These are phyloP conservation scores for Capsicum rhomboideum DNA, from an alignment of 257 asterid species.

Conservation along the genomic window DNA sequence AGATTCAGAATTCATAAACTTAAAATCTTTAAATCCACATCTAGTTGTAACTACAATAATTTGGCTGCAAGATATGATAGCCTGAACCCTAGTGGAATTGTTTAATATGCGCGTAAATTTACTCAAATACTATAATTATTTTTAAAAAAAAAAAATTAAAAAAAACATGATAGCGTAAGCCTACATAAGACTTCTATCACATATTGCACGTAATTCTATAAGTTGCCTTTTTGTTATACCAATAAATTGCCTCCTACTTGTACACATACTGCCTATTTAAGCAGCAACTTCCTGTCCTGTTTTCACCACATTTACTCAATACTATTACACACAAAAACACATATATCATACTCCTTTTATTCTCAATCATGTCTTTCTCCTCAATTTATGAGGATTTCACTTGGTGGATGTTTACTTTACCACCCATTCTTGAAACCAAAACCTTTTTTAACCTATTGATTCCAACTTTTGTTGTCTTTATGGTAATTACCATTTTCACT, in stretches of 20 bases:
- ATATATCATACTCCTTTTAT: not conserved
- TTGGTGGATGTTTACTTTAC: conserved; percentile 37
- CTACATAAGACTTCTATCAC: not conserved
- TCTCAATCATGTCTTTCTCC: conserved; percentile 27
- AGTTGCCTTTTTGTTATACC: not conserved
- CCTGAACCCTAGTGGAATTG: no score
- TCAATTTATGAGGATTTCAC: conserved; percentile 20
- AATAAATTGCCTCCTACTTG: conserved; percentile 6
- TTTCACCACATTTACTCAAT: not conserved
- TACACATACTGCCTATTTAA: conserved; percentile 37
- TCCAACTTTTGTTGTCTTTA: not conserved
- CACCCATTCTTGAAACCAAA: conserved; percentile 29
- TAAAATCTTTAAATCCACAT: no score
- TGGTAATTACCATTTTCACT: conserved; percentile 17
- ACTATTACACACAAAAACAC: not conserved
- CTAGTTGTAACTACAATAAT: no score
- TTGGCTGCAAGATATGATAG: no score
- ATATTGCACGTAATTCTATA: not conserved
- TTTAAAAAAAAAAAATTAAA: no score
- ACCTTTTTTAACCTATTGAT: conserved; percentile 2
- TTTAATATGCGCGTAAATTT: no score
- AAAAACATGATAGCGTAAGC: not conserved
- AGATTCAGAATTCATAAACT: no score
- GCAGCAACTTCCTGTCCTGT: not conserved
- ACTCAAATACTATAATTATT: no score